Base-by-base conservation (phyloP, 352 stramenopile species). In the Peronospora destructor region DNA sequence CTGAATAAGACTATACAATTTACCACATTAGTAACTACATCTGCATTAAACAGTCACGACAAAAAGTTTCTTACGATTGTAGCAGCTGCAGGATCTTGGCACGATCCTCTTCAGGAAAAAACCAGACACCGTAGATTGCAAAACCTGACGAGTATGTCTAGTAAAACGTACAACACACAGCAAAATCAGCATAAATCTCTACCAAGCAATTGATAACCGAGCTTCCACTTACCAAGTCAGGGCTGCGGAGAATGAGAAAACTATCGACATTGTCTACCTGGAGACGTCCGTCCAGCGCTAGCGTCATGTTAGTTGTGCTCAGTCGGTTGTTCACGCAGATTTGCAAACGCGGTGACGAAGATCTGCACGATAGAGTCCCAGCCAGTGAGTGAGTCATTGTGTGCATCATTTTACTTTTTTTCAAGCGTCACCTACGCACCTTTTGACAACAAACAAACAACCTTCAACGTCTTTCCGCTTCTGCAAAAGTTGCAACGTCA, bases 281-380 rank as follows among this genome's bases (percentile, higher is more conserved):
- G 4, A 93, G 70, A 49, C 66, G 61, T 23, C 72, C 78, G 48
- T 88, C 71, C 37, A 93, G 57, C 8, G 73, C 49, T 49, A 93
- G 73, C 60, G 73, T 79, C 73, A 93, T 85, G 55, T 93, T 93
- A 39, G 76, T 89, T 43, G 83, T 93, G 56, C 76, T 93, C 53
- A 93, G 48, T n/a, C 83, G 83, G 57, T 93, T 93, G 59, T 88
- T 93, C n/a, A 93, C 78, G 41, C 85, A 86, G 46, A 93, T 81
- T 68, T 93, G 83, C 63, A 89, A 91, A 41, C 74, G 77, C 26
- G 83, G 83, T 16, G 77, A 61, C 38, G 77, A 76, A 44, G 76
- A 84, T 68, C 80, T 90, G 26, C 41, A 26, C 6, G 28, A 40
- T 34, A 9, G 50, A 0, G 16, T 45, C 19, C 4, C 30, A 36